Conservation (phyloP, 2,329 filamentous ascomycete species). For the Arthrobotrys entomopaga region DNA sequence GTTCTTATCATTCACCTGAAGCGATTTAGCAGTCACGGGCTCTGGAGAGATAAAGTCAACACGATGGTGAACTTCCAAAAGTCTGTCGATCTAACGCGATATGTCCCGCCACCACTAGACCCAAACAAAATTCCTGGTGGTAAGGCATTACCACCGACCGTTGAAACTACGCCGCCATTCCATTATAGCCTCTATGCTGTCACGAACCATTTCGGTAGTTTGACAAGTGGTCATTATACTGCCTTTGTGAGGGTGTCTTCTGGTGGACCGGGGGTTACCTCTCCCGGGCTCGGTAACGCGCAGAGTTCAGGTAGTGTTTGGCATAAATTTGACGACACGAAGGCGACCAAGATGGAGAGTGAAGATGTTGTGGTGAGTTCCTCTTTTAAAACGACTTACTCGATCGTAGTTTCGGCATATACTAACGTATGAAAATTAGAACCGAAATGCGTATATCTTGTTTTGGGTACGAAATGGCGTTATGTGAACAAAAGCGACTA, state of each 20-base stretch:
- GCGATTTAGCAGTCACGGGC: conserved; percentile 70
- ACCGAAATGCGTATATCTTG: conserved; percentile 59
- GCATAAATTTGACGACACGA: conserved; percentile 93
- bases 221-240: conserved; percentile 82
- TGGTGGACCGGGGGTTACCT: conserved; percentile 74
- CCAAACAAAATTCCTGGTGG: conserved; percentile 58
- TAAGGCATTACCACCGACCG: conserved; percentile 59
- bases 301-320: conserved; percentile 65
- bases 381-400: neutral
- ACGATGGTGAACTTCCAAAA: conserved; percentile 81
- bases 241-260: conserved; percentile 78
- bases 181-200: conserved; percentile 88
- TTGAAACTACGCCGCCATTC: conserved; percentile 70
- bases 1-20: conserved; percentile 82
- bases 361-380: conserved; percentile 58
- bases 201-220: conserved; percentile 77
- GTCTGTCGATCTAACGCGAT: conserved; percentile 73
- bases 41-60: conserved; percentile 73
- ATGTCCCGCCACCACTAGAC: conserved; percentile 62
- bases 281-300: conserved; percentile 2
- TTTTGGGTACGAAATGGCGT: conserved; percentile 59
- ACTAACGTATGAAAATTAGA: conserved; percentile 35
- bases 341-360: conserved; percentile 58
- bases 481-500: conserved; percentile 55
- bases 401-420: neutral